phyloP scores from a whole-genome alignment of 768 basidiomycete genomes.

The Russula sp. region DNA sequence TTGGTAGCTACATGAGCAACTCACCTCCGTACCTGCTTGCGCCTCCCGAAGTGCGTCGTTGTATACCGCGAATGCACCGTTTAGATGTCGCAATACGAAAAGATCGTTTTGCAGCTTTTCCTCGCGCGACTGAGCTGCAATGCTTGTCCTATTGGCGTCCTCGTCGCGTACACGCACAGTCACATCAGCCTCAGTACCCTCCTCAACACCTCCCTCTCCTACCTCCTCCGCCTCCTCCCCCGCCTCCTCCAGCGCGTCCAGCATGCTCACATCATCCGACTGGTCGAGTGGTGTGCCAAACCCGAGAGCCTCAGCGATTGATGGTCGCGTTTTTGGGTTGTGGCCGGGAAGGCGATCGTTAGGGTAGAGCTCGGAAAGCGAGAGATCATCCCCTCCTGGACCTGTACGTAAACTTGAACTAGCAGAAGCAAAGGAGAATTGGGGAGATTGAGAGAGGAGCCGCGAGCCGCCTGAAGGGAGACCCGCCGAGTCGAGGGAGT shows the following conservation, averaged over 20 bases:
- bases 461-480: constrained; percentile 30
- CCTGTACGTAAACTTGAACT: constrained; percentile 33
- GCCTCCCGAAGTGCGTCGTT: constrained; percentile 60
- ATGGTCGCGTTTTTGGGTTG: constrained; percentile 11
- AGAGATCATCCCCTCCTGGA: constrained; percentile 44
- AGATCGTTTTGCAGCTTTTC: constrained; percentile 71
- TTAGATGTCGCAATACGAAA: constrained; percentile 65
- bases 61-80: constrained; percentile 58
- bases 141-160: constrained; percentile 17
- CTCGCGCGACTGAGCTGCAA: constrained; percentile 41
- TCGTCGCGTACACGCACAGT: constrained; percentile 25
- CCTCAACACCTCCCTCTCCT: constrained; percentile 17
- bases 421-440: constrained; percentile 25
- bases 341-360: constrained; percentile 28
- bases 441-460: constrained; percentile 43
- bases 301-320: constrained; percentile 10
- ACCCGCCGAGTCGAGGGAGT: constrained; percentile 27
- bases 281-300: not conserved
- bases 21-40: constrained; percentile 63
- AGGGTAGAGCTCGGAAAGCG: constrained; percentile 49
- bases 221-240: constrained; percentile 20
- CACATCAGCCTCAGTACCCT: constrained; percentile 21
- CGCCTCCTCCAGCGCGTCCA: constrained; percentile 15
- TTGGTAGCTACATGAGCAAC: constrained; percentile 19
- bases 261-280: not conserved